These are phyloP conservation scores for Lactuca sativa DNA, from an alignment of 129 eudicot genomes.

Conservation along the genomic window DNA sequence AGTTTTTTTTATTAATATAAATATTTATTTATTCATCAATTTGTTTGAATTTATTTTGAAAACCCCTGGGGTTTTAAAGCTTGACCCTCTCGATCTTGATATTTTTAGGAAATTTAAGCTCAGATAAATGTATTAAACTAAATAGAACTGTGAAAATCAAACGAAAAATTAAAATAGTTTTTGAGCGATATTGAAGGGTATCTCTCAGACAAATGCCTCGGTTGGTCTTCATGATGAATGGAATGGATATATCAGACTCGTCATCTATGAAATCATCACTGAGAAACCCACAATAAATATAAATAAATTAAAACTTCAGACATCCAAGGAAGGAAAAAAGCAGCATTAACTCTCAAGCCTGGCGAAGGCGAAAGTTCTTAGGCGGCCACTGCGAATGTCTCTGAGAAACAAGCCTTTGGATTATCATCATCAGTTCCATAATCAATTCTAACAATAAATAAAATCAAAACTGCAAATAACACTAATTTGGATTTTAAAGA, in stretches of 20 bases:
- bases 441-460: neutral
- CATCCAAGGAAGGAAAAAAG: constrained; percentile 45
- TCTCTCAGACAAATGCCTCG: constrained; percentile 46
- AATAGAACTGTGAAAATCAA: no score
- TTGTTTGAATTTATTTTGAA: no score
- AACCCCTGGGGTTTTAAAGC: no score
- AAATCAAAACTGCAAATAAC: neutral
- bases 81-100: no score
- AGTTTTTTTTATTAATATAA: no score
- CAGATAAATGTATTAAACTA: no score
- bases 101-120: no score
- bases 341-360: constrained; percentile 49
- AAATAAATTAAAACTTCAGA: constrained; percentile 27
- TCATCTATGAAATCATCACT: constrained; percentile 36
- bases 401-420: constrained; percentile 43
- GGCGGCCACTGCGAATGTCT: constrained; percentile 51
- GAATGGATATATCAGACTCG: constrained; percentile 43
- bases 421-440: constrained; percentile 27
- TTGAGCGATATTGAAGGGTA: neutral
- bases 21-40: no score
- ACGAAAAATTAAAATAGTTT: no score
- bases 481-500: neutral
- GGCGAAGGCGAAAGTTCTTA: constrained; percentile 51
- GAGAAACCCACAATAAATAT: neutral
- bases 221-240: constrained; percentile 27